Evolutionary conservation across 305 asterid species (phyloP).

Genomic region (Euphrasia arctica): DNA sequence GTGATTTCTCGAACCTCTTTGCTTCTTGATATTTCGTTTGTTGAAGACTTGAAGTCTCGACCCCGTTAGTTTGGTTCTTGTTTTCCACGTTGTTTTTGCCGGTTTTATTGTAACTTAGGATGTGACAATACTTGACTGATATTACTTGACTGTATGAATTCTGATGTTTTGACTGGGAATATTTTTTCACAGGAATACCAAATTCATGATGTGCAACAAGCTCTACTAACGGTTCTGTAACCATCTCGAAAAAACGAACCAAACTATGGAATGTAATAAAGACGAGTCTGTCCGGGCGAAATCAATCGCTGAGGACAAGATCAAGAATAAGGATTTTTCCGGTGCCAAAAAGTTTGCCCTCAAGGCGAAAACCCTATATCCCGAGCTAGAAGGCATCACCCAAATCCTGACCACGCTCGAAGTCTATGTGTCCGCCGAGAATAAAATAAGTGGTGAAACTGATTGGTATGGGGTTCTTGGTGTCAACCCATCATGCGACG

Average conservation of each 20-base stretch:
- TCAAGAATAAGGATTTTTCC: slow-evolving; percentile 52
- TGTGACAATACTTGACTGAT: too few relatives aligned
- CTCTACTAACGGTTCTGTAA: slow-evolving; percentile 1
- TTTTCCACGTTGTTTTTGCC: too few relatives aligned
- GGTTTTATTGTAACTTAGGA: too few relatives aligned
- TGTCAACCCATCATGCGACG: slow-evolving; percentile 62
- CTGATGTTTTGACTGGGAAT: slow-evolving; percentile 7
- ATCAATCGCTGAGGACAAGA: slow-evolving; percentile 62
- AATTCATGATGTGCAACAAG: too few relatives aligned
- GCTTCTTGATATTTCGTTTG: too few relatives aligned
- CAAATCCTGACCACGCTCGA: slow-evolving; percentile 65
- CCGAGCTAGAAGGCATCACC: slow-evolving; percentile 63
- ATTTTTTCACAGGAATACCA: too few relatives aligned
- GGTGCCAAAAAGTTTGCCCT: slow-evolving; percentile 68
- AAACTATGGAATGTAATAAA: slow-evolving; percentile 71
- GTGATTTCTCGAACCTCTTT: too few relatives aligned
- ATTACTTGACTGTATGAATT: too few relatives aligned
- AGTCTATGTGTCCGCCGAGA: slow-evolving; percentile 67
- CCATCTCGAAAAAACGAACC: slow-evolving; percentile 20
- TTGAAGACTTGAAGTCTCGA: too few relatives aligned
- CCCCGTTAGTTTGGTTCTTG: too few relatives aligned
- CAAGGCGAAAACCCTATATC: slow-evolving; percentile 69
- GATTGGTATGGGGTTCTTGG: slow-evolving; percentile 92
- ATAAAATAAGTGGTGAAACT: slow-evolving; percentile 60
- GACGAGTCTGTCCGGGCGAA: slow-evolving; percentile 81